Base-by-base conservation (phyloP, 495 filamentous ascomycete species). In the Aspergillus incahuasiensis region DNA sequence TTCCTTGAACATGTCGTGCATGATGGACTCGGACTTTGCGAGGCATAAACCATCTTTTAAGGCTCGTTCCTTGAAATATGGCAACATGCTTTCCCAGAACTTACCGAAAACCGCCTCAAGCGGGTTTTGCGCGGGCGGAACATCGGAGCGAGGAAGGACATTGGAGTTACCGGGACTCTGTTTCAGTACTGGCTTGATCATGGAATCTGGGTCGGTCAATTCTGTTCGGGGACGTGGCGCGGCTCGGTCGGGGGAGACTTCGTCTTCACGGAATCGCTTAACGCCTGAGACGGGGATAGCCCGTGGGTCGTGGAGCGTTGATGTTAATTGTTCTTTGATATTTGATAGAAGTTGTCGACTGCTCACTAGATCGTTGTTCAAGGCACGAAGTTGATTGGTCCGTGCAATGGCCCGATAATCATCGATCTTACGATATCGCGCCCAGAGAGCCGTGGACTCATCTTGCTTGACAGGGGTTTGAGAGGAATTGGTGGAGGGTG, bases 1-100 rank as follows among this genome's bases (percentile, higher is more conserved):
- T 46, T 64, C 61, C 18, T 58, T 55, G 19, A 64, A 60, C 1
- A 64, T 52, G n/a, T 64, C 58, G n/a, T 57, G 55, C 52, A 64
- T 56, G 43, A 64, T 60, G 1, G 55, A 54, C 21, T 64, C 61
- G 2, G 55, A 58, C 20, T 58, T 58, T 28, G 48, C 42, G 8
- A 56, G 49, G 12, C 35, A 39, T 1, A 30, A n/a, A 5, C 25
- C 46, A n/a, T 48, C 51, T 48, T 48, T 58, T 13, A 54, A 22
- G 6, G 47, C 56, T 16, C 47, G 56, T 20, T 54, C 54, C 43
- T 48, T 49, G 32, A 61, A 56, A 3, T 57, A 32, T n/a, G 61
- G 55, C 21, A 56, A 19, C 15, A 64, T 34, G 19, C 50, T 46
- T 1, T 58, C 61, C 52, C 58, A 58, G 21, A 64, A 55, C 20